phyloP scores from a whole-genome alignment of 2,329 filamentous ascomycete species.

The Diaporthe helianthi region DNA sequence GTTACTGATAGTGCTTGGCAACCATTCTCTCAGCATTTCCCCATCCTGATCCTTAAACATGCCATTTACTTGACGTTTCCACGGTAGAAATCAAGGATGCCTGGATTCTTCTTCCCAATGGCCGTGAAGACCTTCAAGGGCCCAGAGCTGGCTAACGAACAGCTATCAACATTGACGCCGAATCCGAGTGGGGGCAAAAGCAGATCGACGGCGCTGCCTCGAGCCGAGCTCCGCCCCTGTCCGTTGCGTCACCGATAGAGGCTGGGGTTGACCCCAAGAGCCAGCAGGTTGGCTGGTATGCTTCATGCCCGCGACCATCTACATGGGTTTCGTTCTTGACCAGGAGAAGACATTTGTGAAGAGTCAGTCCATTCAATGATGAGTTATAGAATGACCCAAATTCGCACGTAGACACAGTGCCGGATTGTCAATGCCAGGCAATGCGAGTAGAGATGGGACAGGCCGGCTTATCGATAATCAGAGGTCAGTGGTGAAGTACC shows the following conservation, averaged over 20 bases:
- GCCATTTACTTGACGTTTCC: background rate
- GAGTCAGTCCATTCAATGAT: background rate
- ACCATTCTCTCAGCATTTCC: background rate
- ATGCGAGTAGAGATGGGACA: background rate
- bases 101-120: background rate
- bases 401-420: background rate
- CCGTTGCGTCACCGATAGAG: constrained; percentile 21
- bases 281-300: background rate
- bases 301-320: background rate
- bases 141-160: too few relatives aligned
- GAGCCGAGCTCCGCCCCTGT: constrained; percentile 14
- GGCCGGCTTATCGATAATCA: constrained; percentile 16
- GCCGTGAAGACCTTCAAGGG: background rate
- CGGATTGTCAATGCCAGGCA: background rate
- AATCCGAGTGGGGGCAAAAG: background rate
- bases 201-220: constrained; percentile 12
- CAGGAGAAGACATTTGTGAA: background rate
- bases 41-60: background rate
- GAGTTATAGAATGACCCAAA: background rate
- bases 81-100: background rate
- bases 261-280: constrained; percentile 19
- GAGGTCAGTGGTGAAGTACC: background rate
- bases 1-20: background rate
- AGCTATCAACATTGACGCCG: background rate
- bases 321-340: background rate